Base-by-base conservation (phyloP, 2,329 filamentous ascomycete genomes). In the Claviceps sp. region DNA sequence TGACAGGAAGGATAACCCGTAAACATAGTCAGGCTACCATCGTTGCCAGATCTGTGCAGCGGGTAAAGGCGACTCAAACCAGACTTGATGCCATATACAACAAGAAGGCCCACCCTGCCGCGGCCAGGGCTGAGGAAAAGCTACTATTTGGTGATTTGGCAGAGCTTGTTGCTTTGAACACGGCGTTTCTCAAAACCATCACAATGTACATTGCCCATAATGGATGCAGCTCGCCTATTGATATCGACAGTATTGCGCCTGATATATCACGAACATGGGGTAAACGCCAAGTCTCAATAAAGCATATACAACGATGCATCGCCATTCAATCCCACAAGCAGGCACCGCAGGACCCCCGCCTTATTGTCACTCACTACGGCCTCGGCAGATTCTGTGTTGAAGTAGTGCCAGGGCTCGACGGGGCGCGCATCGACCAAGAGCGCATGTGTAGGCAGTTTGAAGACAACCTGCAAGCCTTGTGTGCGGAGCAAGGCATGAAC, bases 121-220 rank as follows among this genome's bases (percentile, higher is more conserved):
- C 48, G 57, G 50, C 53, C 9, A 55, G 64, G 34, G 26, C 52
- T 47, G 36, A 50, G 6, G 51, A 57, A 4, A 44, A 53, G 23
- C 60, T 60, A 6, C 69, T 83, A 5, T 78, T 76, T 11, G 62
- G 61, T 17, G 78, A 80, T 58, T 67, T 82, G 42, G 64, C 72
- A 52, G 78, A 85, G 47, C 70, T 88, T 16, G 66, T 86, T 49
- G 69, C 76, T 52, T 71, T 90, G 26, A 80, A 88, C 63, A 71
- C 72, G 42, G 75, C 82, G 11, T 85, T 89, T 57, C 71, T 87
- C 53, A 82, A 82, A 60, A 81, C 84, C 0, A 69, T 88, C 23
- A 76, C 78, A 0, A 68, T 89, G 9, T 83, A 88, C 60, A 76
- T 80, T 54, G 82, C 82, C 1, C 85, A 90, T 66, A 80, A 84